Evolutionary conservation across 169 alveolate species (phyloP).

Genomic region (Eimeria mitis): DNA sequence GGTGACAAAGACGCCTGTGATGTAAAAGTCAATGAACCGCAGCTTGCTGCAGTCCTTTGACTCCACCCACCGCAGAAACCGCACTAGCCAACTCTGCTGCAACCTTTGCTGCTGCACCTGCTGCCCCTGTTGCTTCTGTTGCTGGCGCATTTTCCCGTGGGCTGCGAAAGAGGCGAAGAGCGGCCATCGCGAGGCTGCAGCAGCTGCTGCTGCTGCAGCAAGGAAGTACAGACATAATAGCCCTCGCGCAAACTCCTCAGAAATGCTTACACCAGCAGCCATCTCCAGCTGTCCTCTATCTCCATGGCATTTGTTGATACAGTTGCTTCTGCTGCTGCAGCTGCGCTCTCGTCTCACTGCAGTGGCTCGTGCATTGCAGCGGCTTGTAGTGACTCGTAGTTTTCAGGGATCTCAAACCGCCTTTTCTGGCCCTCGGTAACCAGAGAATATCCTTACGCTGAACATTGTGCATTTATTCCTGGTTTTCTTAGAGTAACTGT

Average conservation of each 20-base stretch:
- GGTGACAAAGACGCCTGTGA: constrained; percentile 21
- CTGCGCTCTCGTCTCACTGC: not conserved
- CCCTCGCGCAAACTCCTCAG: not conserved
- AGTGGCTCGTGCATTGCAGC: not conserved
- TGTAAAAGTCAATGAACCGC: constrained; percentile 39
- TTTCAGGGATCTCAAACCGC: not conserved
- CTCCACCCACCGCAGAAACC: constrained; percentile 19
- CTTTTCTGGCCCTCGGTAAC: not conserved
- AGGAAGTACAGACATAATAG: constrained; percentile 39
- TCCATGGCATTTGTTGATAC: not conserved
- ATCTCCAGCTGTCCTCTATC: not conserved
- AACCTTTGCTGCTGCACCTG: not conserved
- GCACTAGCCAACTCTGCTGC: not conserved
- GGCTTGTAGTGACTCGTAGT: not conserved
- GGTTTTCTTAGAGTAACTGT: not conserved
- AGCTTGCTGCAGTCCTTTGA: constrained; percentile 50
- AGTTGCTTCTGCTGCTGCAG: not conserved
- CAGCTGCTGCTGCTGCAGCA: constrained; percentile 59
- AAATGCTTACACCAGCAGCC: not conserved
- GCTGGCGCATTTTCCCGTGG: constrained; percentile 48
- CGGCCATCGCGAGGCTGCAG: constrained; percentile 43
- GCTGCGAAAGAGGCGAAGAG: constrained; percentile 19
- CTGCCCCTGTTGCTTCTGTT: not conserved
- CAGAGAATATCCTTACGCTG: not conserved
- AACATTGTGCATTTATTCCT: not conserved